These are phyloP conservation scores for Ceratocystis cubensis DNA, from an alignment of 2,329 filamentous ascomycete genomes.

Conservation along the genomic window DNA sequence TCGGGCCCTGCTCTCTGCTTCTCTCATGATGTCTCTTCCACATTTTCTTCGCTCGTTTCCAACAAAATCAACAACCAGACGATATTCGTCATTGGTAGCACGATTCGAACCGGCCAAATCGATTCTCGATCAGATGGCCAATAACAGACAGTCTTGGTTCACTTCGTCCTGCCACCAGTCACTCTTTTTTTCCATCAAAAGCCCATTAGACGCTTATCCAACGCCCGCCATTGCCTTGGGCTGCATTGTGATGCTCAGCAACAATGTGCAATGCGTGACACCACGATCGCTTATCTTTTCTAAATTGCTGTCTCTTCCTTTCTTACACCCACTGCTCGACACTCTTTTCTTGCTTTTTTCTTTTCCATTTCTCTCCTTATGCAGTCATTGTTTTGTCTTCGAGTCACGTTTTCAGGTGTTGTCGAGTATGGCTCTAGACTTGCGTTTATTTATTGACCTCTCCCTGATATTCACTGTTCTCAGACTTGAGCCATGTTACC, in stretches of 20 bases:
- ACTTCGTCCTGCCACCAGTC: background rate
- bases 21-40: background rate
- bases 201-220: background rate
- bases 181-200: background rate
- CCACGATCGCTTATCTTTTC: background rate
- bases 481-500: background rate
- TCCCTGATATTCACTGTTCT: background rate
- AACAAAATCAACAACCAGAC: background rate
- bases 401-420: constrained; percentile 6
- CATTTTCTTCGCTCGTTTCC: background rate
- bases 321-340: background rate
- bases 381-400: background rate
- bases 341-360: background rate
- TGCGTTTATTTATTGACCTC: background rate
- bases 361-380: background rate
- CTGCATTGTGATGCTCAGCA: constrained; percentile 17
- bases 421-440: constrained; percentile 4
- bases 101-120: background rate
- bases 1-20: background rate
- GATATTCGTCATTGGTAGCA: background rate
- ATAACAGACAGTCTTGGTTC: background rate
- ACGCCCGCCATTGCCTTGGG: background rate
- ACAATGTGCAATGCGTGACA: background rate
- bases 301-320: constrained; percentile 1
- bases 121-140: no score